Evolutionary conservation across 73 alveolate species (phyloP).

Genomic region (Symbiodinium natans): DNA sequence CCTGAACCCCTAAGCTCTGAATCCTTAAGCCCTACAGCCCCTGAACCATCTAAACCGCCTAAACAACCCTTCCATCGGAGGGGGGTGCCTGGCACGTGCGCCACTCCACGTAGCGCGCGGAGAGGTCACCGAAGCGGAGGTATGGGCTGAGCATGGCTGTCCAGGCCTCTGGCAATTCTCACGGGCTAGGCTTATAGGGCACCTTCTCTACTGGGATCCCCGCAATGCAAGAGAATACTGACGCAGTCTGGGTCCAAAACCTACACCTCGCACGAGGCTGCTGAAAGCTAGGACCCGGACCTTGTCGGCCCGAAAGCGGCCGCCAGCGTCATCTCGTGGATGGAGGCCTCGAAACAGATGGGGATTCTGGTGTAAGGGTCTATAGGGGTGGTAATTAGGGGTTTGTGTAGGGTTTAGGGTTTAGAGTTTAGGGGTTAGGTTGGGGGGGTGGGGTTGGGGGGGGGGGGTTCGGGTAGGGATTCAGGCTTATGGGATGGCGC

Average conservation of each 20-base stretch:
- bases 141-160: slow-evolving; percentile 95
- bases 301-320: slow-evolving; percentile 94
- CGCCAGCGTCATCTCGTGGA: slow-evolving; percentile 79
- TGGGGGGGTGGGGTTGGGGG: too few relatives aligned
- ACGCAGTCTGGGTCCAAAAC: too few relatives aligned
- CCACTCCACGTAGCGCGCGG: slow-evolving; percentile 94
- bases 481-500: too few relatives aligned
- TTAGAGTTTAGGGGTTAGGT: background rate
- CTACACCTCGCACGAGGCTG: too few relatives aligned
- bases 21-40: background rate
- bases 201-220: too few relatives aligned
- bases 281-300: background rate
- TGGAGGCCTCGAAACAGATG: slow-evolving; percentile 17
- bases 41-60: background rate
- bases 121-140: slow-evolving; percentile 95
- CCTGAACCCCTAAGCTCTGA: background rate
- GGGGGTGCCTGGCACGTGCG: slow-evolving; percentile 65
- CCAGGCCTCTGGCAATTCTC: slow-evolving; percentile 50
- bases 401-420: background rate
- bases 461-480: too few relatives aligned
- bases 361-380: background rate
- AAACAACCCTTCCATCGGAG: too few relatives aligned
- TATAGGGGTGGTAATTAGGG: background rate
- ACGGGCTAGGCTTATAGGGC: background rate
- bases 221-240: too few relatives aligned